phyloP scores from a whole-genome alignment of 176 grass and related monocot species.

The Avena insularis region DNA sequence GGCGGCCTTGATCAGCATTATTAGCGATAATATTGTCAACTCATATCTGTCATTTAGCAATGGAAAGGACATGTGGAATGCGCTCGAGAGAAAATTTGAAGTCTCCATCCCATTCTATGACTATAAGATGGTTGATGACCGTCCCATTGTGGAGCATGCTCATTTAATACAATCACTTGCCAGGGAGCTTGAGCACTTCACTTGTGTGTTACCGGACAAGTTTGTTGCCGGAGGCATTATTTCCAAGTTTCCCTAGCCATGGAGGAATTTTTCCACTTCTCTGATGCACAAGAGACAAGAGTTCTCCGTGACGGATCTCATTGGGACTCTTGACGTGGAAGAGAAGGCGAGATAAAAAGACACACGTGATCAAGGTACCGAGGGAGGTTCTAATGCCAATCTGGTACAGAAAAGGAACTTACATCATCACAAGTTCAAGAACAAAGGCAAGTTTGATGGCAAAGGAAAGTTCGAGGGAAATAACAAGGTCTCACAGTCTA shows the following conservation, averaged over 20 bases:
- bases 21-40: too few species aligned
- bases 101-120: too few species aligned
- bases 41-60: too few species aligned
- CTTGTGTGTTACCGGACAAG: not conserved
- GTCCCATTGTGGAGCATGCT: not conserved
- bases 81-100: too few species aligned
- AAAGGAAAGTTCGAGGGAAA: too few species aligned
- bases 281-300: not conserved
- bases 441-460: too few species aligned
- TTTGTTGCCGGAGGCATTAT: not conserved
- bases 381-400: not conserved
- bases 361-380: not conserved
- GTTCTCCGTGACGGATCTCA: not conserved
- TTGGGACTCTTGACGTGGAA: not conserved
- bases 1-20: too few species aligned
- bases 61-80: too few species aligned
- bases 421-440: too few species aligned
- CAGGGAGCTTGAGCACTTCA: not conserved
- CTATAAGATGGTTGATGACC: not conserved
- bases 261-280: not conserved
- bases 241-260: not conserved
- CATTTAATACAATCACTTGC: not conserved
- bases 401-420: not conserved
- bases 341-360: not conserved
- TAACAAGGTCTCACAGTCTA: too few species aligned